phyloP scores from a whole-genome alignment of 129 eudicot species.

The Cynara cardunculus region DNA sequence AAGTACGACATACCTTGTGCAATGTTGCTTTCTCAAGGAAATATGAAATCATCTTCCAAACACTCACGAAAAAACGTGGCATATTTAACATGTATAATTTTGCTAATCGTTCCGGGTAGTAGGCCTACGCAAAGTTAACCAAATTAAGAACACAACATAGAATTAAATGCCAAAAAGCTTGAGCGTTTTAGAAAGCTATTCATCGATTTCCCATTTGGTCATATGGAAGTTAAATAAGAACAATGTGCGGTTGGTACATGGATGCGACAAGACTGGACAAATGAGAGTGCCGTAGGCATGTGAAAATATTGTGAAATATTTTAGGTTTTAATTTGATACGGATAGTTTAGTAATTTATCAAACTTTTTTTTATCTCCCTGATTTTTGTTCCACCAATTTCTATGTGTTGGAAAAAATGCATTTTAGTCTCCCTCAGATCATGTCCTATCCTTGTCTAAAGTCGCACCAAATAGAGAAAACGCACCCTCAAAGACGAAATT shows the following conservation, averaged over 20 bases:
- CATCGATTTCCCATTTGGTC: not conserved
- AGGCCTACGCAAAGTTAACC: slow-evolving; percentile 18
- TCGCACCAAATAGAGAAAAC: not conserved
- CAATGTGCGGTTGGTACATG: not conserved
- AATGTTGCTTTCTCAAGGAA: slow-evolving; percentile 43
- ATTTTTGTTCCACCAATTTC: no score
- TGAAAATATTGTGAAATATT: not conserved
- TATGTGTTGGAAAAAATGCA: not conserved
- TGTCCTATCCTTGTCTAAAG: not conserved
- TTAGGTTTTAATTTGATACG: not conserved
- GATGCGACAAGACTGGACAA: not conserved
- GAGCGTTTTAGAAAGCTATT: not conserved
- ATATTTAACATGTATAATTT: slow-evolving; percentile 34
- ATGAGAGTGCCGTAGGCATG: no score
- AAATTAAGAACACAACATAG: not conserved
- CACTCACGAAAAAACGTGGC: slow-evolving; percentile 42
- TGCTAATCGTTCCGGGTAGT: slow-evolving; percentile 48
- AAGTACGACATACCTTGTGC: slow-evolving; percentile 34
- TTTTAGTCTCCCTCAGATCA: not conserved
- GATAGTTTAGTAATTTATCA: not conserved
- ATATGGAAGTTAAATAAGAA: not conserved
- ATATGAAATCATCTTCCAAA: slow-evolving; percentile 42
- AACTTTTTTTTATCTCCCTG: no score
- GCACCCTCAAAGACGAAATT: not conserved
- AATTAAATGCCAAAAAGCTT: not conserved